Conservation (phyloP, 805 yeast species). For the Wickerhamomyces silvicola region DNA sequence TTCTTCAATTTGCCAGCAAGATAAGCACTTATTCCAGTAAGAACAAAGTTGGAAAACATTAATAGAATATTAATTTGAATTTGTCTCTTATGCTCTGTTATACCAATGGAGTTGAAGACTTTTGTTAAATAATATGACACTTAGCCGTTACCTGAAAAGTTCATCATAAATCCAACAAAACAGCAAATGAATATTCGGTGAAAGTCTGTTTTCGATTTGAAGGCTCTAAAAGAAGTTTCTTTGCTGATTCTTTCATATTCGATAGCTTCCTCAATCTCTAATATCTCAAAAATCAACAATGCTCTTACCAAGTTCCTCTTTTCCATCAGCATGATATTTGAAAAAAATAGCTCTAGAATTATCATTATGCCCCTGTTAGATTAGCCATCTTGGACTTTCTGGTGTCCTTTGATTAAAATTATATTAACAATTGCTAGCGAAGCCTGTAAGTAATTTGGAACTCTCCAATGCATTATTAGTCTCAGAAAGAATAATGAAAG, state of each 20-base stretch:
- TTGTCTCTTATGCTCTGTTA: slow-evolving; percentile 33
- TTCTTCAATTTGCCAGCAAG: slow-evolving; percentile 23
- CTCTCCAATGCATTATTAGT: slow-evolving; percentile 36
- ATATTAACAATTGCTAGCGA: slow-evolving; percentile 26
- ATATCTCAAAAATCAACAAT: slow-evolving; percentile 29
- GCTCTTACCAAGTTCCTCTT: slow-evolving; percentile 13
- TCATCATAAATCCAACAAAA: slow-evolving; percentile 30
- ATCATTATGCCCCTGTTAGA: slow-evolving; percentile 31
- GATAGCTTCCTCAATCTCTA: slow-evolving; percentile 30
- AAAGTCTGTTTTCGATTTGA: slow-evolving; percentile 28
- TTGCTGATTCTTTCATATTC: slow-evolving; percentile 29
- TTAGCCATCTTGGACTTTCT: slow-evolving; percentile 38
- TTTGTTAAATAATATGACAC: slow-evolving; percentile 39
- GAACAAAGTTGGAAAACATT: slow-evolving; percentile 32
- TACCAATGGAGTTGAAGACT: slow-evolving; percentile 44
- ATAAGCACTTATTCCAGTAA: slow-evolving; percentile 19
- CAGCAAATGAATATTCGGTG: slow-evolving; percentile 30
- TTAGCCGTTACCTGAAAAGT: slow-evolving; percentile 40
- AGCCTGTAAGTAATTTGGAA: slow-evolving; percentile 44
- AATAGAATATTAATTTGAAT: slow-evolving; percentile 40
- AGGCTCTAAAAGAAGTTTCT: slow-evolving; percentile 25
- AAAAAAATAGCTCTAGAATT: slow-evolving; percentile 34
- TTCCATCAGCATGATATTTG: slow-evolving; percentile 30
- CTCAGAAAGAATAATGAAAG: slow-evolving; percentile 13
- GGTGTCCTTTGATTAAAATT: slow-evolving; percentile 24